phyloP scores from a whole-genome alignment of 441 rosid genomes.

The Adansonia madagascariensis region DNA sequence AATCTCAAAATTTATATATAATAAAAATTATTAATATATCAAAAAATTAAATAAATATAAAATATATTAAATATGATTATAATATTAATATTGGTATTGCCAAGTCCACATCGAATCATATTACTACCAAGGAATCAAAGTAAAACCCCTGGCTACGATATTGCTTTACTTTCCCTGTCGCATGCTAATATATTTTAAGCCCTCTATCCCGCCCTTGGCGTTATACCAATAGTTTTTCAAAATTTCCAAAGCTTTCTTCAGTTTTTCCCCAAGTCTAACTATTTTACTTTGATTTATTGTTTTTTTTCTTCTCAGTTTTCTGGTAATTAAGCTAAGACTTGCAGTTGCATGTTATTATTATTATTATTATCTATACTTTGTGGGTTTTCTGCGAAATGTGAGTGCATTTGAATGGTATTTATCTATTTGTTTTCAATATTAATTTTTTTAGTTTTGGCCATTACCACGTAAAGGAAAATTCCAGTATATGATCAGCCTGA shows the following conservation, averaged over 20 bases:
- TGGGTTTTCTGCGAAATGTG: neutral
- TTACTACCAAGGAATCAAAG: constrained; percentile 9
- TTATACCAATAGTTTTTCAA: neutral
- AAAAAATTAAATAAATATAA: no score
- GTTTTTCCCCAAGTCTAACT: neutral
- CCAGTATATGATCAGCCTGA: neutral
- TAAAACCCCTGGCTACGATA: neutral
- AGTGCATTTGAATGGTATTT: neutral
- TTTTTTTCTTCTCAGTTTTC: neutral
- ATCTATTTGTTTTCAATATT: neutral
- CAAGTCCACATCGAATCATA: neutral
- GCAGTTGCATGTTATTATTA: neutral
- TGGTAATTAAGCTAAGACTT: neutral
- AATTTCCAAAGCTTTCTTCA: neutral
- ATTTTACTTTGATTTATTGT: neutral
- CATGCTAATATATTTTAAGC: neutral
- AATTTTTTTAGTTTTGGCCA: neutral
- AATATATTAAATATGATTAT: no score
- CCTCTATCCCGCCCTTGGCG: neutral
- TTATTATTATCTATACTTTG: neutral
- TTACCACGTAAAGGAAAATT: neutral
- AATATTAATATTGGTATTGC: no score
- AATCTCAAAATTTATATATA: no score
- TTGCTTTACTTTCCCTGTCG: neutral
- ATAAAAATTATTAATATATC: no score